These are phyloP conservation scores for Podospora didyma DNA, from an alignment of 495 filamentous ascomycete genomes.

Conservation along the genomic window DNA sequence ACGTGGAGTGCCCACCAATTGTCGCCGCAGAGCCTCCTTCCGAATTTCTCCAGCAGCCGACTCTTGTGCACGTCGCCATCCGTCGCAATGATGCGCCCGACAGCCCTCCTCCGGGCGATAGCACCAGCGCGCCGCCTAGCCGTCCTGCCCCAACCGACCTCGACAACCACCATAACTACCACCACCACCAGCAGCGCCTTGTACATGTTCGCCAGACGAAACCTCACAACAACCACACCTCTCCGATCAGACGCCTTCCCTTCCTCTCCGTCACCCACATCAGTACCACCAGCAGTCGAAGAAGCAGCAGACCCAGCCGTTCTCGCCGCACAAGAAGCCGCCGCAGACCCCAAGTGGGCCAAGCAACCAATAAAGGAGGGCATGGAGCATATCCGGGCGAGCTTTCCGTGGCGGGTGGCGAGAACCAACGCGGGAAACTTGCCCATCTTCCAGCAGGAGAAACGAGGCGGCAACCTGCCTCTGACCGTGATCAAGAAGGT, in stretches of 20 bases:
- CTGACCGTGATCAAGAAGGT: too few relatives aligned
- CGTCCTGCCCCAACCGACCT: background rate
- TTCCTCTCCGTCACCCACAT: background rate
- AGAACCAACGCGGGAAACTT: background rate
- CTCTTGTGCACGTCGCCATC: background rate
- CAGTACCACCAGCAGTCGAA: background rate
- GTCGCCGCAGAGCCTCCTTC: background rate
- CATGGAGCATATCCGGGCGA: too few relatives aligned
- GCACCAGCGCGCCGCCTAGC: background rate
- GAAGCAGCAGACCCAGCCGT: background rate
- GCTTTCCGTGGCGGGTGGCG: too few relatives aligned
- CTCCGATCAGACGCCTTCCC: background rate
- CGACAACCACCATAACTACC: background rate
- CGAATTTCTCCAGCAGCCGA: background rate
- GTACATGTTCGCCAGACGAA: background rate
- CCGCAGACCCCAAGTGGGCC: too few relatives aligned
- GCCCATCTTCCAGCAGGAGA: too few relatives aligned
- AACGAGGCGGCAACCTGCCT: too few relatives aligned
- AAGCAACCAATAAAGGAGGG: too few relatives aligned
- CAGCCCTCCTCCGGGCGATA: background rate
- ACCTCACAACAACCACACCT: background rate
- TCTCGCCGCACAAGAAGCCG: background rate
- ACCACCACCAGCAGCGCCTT: too few relatives aligned
- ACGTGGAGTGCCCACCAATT: background rate
- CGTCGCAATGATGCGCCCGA: background rate